Evolutionary conservation across 2,329 filamentous ascomycete genomes (phyloP).

Genomic region (Tolypocladium pustulatum): DNA sequence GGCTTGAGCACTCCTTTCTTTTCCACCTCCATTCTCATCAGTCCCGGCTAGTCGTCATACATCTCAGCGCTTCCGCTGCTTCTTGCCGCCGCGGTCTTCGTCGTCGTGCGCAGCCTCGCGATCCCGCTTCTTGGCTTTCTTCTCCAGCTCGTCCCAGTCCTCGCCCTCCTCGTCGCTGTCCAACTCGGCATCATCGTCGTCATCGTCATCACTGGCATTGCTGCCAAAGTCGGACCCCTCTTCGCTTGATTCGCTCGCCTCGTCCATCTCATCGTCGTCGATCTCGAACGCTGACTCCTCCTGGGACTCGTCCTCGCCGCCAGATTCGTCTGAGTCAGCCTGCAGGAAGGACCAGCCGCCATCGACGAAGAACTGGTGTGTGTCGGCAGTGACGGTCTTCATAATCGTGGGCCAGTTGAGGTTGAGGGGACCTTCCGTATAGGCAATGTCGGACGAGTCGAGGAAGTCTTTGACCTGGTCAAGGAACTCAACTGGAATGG

Average conservation of each 20-base stretch:
- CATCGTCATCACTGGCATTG: slow-evolving; percentile 74
- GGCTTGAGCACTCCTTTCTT: not conserved
- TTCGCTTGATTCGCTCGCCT: slow-evolving; percentile 63
- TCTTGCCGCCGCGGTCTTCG: slow-evolving; percentile 60
- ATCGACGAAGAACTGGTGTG: slow-evolving; percentile 89
- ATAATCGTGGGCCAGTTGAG: slow-evolving; percentile 99
- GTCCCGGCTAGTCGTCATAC: not conserved
- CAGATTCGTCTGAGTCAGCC: slow-evolving; percentile 80
- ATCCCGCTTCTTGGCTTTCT: slow-evolving; percentile 81
- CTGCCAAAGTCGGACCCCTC: slow-evolving; percentile 92
- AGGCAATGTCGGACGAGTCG: slow-evolving; percentile 90
- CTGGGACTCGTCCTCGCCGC: slow-evolving; percentile 64
- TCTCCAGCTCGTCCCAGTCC: slow-evolving; percentile 91
- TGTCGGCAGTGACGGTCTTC: slow-evolving; percentile 94
- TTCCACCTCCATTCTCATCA: not conserved
- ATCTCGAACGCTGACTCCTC: slow-evolving; percentile 92
- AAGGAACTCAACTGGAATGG: slow-evolving; percentile 88
- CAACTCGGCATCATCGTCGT: slow-evolving; percentile 53
- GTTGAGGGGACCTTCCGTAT: slow-evolving; percentile 88
- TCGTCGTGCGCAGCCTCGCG: slow-evolving; percentile 39
- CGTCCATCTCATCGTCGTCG: slow-evolving; percentile 75
- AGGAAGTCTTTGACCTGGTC: slow-evolving; percentile 97
- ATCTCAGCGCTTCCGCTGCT: slow-evolving; percentile 25
- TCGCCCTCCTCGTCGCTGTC: slow-evolving; percentile 66
- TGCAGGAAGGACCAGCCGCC: slow-evolving; percentile 92